Evolutionary conservation across 2,329 filamentous ascomycete genomes (phyloP), one percentile per base, ranked within the genome.

Genomic region (Stemphylium beticola): DNA sequence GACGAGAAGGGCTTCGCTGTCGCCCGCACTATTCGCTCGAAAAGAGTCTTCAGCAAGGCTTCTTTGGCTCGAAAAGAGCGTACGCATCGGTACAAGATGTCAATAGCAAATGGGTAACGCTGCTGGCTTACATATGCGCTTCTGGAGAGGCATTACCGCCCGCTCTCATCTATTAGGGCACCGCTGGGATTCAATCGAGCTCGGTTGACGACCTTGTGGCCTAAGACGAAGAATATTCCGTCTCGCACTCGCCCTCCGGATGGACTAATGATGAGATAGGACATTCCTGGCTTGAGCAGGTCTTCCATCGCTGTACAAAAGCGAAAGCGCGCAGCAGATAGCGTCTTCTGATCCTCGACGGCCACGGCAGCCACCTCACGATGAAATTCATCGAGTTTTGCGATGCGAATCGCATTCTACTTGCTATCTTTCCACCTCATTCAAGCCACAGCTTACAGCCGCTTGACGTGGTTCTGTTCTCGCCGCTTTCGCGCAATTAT

Each of bases 151-250:
- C n/a, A n/a, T n/a, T n/a, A n/a, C n/a, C n/a, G n/a, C n/a, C n/a
- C n/a, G n/a, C n/a, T n/a, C n/a, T n/a, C n/a, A n/a, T n/a, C n/a
- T n/a, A n/a, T n/a, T n/a, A n/a, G n/a, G n/a, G 17, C 17, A 26
- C 10, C 11, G 18, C 20, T n/a, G 24, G 26, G 31, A 20, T 59
- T 39, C 48, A 59, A 46, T 15, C 20, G 31, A 53, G 3, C 38
- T 59, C 43, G 53, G 18, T 56, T 7, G 42, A 55, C 5, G 17
- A 36, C 14, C 8, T 36, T 4, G 17, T 36, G 32, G 7, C 12
- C 10, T 11, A 17, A n/a, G 12, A 45, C 12, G 11, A 45, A 17
- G 5, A n/a, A 24, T 11, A 24, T 15, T 36, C 22, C 18, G 4
- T n/a, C 12, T n/a, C 18, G 6, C 5, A 11, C 2, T 45, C 32